A percentile compares a stretch with the other conserved stretches of the same genome.
Conservation (phyloP, 2,329 filamentous ascomycete genomes). For the Colletotrichum sidae region DNA sequence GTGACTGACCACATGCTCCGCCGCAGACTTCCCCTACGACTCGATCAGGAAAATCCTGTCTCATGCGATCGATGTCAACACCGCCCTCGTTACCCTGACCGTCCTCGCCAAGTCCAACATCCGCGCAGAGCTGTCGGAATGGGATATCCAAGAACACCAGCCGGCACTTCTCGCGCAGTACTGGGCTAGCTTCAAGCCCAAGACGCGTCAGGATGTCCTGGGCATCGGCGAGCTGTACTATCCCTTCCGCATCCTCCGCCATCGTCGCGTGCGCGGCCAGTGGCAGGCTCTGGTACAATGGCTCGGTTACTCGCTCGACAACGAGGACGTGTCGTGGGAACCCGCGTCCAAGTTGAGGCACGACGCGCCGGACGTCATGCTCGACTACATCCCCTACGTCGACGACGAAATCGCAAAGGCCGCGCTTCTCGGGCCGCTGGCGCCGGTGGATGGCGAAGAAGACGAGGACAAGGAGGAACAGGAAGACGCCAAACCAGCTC, state of each 20-base stretch:
- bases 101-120: constrained; percentile 10
- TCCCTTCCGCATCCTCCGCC: constrained; percentile 25
- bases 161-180: constrained; percentile 22
- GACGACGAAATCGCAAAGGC: constrained; percentile 21
- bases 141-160: constrained; percentile 30
- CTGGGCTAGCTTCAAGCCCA: constrained; percentile 28
- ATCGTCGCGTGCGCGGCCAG: constrained; percentile 31
- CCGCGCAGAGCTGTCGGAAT: constrained; percentile 24
- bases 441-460: neutral
- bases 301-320: constrained; percentile 27
- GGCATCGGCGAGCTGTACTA: constrained; percentile 32
- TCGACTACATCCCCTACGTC: constrained; percentile 26
- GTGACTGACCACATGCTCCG: neutral
- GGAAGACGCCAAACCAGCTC: constrained; percentile 5
- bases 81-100: constrained; percentile 26
- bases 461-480: neutral
- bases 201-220: constrained; percentile 30
- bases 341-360: constrained; percentile 23
- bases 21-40: constrained; percentile 26
- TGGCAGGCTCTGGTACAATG: constrained; percentile 34
- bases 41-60: constrained; percentile 25
- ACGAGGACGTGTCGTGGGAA: constrained; percentile 32
- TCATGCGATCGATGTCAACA: constrained; percentile 22
- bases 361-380: constrained; percentile 24
- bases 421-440: constrained; percentile 16